Evolutionary conservation across 352 stramenopile genomes (phyloP).

Genomic region (Pythium pyrilobum): DNA sequence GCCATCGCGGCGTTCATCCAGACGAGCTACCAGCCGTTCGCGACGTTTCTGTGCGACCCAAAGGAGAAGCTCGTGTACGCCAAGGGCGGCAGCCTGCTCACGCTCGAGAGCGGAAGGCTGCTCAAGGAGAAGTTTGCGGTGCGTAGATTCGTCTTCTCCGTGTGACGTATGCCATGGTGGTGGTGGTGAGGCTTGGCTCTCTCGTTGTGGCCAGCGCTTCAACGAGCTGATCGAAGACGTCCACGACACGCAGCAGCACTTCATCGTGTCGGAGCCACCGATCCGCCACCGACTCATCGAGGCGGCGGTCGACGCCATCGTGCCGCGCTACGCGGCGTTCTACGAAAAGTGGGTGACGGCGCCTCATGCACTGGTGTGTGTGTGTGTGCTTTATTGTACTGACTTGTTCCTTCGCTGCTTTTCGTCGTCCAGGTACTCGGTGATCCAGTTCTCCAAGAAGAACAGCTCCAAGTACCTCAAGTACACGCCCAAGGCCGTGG

Average conservation of each 20-base stretch:
- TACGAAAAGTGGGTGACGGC: conserved; percentile 73
- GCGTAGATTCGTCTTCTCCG: not conserved
- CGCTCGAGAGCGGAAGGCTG: conserved; percentile 85
- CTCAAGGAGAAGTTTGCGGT: conserved; percentile 92
- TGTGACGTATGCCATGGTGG: no score
- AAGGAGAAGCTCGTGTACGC: conserved; percentile 85
- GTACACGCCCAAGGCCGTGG: conserved; percentile 78
- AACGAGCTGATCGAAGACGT: conserved; percentile 72
- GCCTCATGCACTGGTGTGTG: not conserved
- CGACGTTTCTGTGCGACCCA: conserved; percentile 64
- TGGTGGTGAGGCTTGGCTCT: no score
- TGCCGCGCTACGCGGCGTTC: conserved; percentile 88
- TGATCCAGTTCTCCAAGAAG: conserved; percentile 91
- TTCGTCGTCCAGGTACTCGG: conserved; percentile 63
- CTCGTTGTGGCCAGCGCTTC: conserved; percentile 43
- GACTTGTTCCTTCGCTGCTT: not conserved
- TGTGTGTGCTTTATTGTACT: not conserved
- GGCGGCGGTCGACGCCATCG: conserved; percentile 78
- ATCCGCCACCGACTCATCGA: conserved; percentile 82
- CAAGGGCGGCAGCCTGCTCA: conserved; percentile 77
- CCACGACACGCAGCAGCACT: conserved; percentile 54
- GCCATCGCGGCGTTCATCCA: conserved; percentile 82
- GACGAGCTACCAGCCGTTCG: conserved; percentile 65
- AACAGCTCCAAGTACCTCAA: conserved; percentile 88
- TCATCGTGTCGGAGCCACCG: conserved; percentile 83